Evolutionary conservation across 768 basidiomycete genomes (phyloP), one percentile per base, ranked within the genome.

Genomic region (Trametes cubensis): DNA sequence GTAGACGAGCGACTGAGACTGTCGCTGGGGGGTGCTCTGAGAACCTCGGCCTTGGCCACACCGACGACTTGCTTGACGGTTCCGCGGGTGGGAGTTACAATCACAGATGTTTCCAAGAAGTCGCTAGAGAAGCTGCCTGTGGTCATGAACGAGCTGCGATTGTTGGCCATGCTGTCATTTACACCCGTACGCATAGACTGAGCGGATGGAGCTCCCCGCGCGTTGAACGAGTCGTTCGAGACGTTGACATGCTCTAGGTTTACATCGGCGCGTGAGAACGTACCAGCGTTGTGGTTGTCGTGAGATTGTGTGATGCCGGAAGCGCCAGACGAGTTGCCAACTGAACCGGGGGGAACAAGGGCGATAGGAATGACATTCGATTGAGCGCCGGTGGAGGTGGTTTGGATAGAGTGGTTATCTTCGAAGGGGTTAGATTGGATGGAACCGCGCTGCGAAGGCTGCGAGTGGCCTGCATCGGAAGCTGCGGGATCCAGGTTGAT

Each of bases 351-450:
- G 23, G 87, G 76, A 39, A 93, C 87, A 45, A 93, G 80, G 14
- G 91, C 91, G 62, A 94, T 93, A 63, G 91, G 91, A 60, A 94
- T 94, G 65, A 92, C 91, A 67, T 94, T 94, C 23, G 92, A 90
- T 70, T 90, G 87, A 15, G 90, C 88, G 46, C 84, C 81, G n/a
- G 87, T 85, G 11, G 83, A 82, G 0, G 79, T 78, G 28, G 92
- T 94, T 74, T 90, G 89, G 61, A 94, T 94, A 41, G 91, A 93
- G 50, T 88, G 84, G 26, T 74, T 76, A 68, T 94, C 91, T 45
- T 84, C 83, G 74, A 93, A 94, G 23, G 91, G 91, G 77, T 93
- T 91, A 53, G 77, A 79, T 26, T 75, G 77, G 3, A 69, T 56
- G 11, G 78, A 80, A 6, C 42, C 54, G 40, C 61, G 73, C 47